These are phyloP conservation scores for Streptanthus diversifolius DNA, from an alignment of 345 rosid species.

Conservation along the genomic window DNA sequence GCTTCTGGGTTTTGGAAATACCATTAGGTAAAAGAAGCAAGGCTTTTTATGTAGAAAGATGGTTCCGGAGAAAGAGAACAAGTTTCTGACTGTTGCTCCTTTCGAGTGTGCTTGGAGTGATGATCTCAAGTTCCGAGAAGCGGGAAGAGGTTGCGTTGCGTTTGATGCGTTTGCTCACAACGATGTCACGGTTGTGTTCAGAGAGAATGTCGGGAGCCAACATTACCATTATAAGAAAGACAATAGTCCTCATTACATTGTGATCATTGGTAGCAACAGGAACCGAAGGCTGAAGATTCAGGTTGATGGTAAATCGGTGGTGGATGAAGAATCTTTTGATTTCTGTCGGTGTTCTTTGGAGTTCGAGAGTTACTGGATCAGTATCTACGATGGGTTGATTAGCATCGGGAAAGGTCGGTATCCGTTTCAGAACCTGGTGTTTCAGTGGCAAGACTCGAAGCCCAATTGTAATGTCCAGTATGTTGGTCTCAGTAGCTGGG, in stretches of 20 bases:
- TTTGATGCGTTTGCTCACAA: slow-evolving; percentile 95
- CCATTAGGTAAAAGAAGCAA: slow-evolving; percentile 11
- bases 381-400: slow-evolving; percentile 87
- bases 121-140: slow-evolving; percentile 81
- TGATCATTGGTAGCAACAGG: slow-evolving; percentile 90
- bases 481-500: slow-evolving; percentile 96
- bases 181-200: slow-evolving; percentile 91
- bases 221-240: slow-evolving; percentile 93
- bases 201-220: slow-evolving; percentile 90
- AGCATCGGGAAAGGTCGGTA: slow-evolving; percentile 86
- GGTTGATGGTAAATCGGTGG: slow-evolving; percentile 83
- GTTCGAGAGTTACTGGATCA: slow-evolving; percentile 92
- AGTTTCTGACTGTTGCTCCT: slow-evolving; percentile 87
- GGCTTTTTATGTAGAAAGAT: slow-evolving; percentile 25
- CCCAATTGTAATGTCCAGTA: slow-evolving; percentile 80
- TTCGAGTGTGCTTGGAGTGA: slow-evolving; percentile 98
- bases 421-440: slow-evolving; percentile 92
- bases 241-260: slow-evolving; percentile 88
- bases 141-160: slow-evolving; percentile 94
- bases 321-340: slow-evolving; percentile 67
- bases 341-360: slow-evolving; percentile 70
- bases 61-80: slow-evolving; percentile 57
- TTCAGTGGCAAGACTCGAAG: slow-evolving; percentile 82
- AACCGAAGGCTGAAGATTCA: slow-evolving; percentile 85
- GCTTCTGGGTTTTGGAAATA: slow-evolving; percentile 15